Evolutionary conservation across 768 basidiomycete species (phyloP).

Genomic region (Leccinum variicolor): DNA sequence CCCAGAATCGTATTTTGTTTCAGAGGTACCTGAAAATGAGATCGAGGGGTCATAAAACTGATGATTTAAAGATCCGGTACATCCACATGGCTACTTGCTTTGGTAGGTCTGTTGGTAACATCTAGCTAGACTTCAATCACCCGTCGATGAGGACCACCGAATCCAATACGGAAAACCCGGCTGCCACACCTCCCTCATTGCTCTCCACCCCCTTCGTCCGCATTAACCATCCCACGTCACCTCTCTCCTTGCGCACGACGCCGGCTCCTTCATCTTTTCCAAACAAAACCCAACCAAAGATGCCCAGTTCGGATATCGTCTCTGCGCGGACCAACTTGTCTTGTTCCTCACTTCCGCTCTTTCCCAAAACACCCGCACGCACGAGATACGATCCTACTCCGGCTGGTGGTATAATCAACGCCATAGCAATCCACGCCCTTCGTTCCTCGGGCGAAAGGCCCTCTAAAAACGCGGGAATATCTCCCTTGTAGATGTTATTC

Average conservation of each 20-base stretch:
- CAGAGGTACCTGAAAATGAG: neutral
- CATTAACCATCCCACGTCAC: conserved; percentile 77
- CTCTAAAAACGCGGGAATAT: conserved; percentile 77
- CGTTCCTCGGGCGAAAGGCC: conserved; percentile 56
- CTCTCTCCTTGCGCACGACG: conserved; percentile 45
- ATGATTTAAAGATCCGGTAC: neutral
- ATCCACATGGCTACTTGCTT: neutral
- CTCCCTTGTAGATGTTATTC: conserved; percentile 87
- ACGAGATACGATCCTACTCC: conserved; percentile 72
- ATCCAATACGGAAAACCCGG: conserved; percentile 74
- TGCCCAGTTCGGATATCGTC: conserved; percentile 86
- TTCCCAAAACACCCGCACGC: conserved; percentile 27
- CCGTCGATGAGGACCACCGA: conserved; percentile 56
- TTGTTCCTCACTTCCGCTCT: neutral
- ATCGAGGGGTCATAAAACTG: neutral
- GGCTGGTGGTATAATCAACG: conserved; percentile 77
- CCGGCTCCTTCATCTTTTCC: conserved; percentile 38
- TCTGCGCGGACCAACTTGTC: conserved; percentile 50
- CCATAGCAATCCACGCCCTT: conserved; percentile 95
- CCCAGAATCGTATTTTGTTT: neutral
- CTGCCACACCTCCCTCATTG: conserved; percentile 53
- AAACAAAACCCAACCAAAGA: conserved; percentile 89
- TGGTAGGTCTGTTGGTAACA: neutral
- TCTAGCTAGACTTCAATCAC: conserved; percentile 1
- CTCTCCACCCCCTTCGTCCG: conserved; percentile 88